A percentile compares a stretch with the other conserved stretches of the same genome.
These are phyloP conservation scores for Periglandula ipomoeae DNA, from an alignment of 2,329 filamentous ascomycete species.

Conservation along the genomic window DNA sequence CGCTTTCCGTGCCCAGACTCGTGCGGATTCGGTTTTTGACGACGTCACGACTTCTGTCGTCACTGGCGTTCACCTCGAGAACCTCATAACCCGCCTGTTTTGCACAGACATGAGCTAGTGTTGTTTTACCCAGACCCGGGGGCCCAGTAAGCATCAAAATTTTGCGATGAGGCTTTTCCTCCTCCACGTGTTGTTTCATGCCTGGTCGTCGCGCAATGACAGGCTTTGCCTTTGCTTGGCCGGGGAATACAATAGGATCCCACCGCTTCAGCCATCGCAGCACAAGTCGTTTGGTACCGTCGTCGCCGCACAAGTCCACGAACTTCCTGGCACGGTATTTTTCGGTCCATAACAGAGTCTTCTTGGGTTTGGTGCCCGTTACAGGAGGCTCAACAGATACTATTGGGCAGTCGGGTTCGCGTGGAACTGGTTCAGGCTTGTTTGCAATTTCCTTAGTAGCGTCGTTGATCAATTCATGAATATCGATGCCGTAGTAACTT, in stretches of 20 bases:
- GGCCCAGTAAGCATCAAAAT: constrained; percentile 86
- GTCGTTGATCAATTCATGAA: constrained; percentile 71
- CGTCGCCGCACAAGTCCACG: constrained; percentile 88
- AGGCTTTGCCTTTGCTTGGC: constrained; percentile 51
- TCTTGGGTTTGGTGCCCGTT: constrained; percentile 31
- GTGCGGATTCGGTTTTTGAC: constrained; percentile 88
- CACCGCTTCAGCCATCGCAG: constrained; percentile 89
- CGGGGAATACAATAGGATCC: constrained; percentile 88
- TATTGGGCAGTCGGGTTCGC: constrained; percentile 24
- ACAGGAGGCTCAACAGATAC: constrained; percentile 32
- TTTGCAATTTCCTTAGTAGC: constrained; percentile 51
- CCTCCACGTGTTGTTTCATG: constrained; percentile 37
- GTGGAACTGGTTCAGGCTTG: constrained; percentile 16
- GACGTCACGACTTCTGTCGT: constrained; percentile 82
- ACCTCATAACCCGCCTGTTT: constrained; percentile 93
- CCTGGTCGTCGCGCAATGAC: constrained; percentile 33
- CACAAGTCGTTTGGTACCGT: constrained; percentile 83
- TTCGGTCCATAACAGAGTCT: constrained; percentile 79
- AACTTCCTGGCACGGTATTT: constrained; percentile 93
- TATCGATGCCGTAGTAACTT: constrained; percentile 87
- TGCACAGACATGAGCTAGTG: constrained; percentile 90
- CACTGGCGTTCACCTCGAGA: constrained; percentile 94
- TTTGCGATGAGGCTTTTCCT: constrained; percentile 74
- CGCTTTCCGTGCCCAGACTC: constrained; percentile 87
- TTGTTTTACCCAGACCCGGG: constrained; percentile 91